phyloP scores from a whole-genome alignment of 805 yeast species.

The Metschnikowia peoriensis region DNA sequence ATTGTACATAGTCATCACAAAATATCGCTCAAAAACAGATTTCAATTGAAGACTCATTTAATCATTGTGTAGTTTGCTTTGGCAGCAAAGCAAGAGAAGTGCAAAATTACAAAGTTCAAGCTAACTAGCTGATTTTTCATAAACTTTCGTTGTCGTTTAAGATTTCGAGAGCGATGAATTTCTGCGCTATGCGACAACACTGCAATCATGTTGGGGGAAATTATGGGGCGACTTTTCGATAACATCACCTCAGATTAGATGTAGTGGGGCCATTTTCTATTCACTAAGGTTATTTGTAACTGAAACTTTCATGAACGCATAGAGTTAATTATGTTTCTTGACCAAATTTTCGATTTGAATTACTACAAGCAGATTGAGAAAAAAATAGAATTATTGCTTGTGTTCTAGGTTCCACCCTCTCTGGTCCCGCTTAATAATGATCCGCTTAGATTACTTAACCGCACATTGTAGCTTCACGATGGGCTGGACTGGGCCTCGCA shows the following conservation, averaged over 20 bases:
- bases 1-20: slow-evolving; percentile 3
- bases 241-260: no score
- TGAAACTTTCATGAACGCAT: no score
- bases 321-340: no score
- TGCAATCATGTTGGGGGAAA: neutral
- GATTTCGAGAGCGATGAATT: neutral
- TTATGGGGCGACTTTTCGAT: neutral
- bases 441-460: neutral
- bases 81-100: no score
- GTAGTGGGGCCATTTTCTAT: neutral
- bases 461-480: neutral
- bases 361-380: no score
- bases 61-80: neutral
- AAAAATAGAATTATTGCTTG: no score
- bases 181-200: neutral
- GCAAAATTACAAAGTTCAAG: neutral
- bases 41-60: neutral
- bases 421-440: neutral
- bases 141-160: neutral
- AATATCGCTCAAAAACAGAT: neutral
- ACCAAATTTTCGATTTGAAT: no score
- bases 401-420: neutral
- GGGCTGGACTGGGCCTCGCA: neutral
- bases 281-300: no score
- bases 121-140: neutral